Conservation (phyloP, 371 early-diverging fungal genomes). For the Mucor saturninus region DNA sequence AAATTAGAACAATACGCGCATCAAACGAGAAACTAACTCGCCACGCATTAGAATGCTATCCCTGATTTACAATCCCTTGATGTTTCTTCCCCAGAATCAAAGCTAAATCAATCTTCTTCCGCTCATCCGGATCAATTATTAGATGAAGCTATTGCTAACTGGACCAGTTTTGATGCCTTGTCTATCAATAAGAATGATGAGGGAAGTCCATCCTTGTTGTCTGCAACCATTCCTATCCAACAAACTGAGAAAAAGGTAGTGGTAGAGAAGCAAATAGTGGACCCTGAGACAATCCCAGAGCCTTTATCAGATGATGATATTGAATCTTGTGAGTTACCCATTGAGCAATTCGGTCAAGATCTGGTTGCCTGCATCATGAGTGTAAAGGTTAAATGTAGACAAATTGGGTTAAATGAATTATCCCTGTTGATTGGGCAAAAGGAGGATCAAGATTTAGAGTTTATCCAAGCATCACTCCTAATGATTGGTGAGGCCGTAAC, state of each 20-base stretch:
- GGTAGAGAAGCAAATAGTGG: constrained; percentile 16
- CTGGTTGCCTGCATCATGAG: constrained; percentile 58
- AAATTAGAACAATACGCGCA: too few relatives aligned
- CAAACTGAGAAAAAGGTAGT: not conserved
- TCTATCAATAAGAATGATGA: constrained; percentile 12
- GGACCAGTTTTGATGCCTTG: constrained; percentile 34
- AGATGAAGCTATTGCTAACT: constrained; percentile 28
- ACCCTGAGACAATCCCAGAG: constrained; percentile 45
- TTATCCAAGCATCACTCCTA: constrained; percentile 63
- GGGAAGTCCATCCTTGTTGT: constrained; percentile 22
- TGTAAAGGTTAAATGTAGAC: constrained; percentile 56
- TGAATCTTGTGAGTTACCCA: constrained; percentile 48
- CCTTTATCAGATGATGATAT: constrained; percentile 54
- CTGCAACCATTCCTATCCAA: constrained; percentile 18
- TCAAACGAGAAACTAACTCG: not conserved
- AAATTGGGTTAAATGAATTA: constrained; percentile 47
- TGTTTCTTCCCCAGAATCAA: not conserved
- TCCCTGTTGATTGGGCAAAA: constrained; percentile 7
- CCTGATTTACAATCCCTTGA: constrained; percentile 11
- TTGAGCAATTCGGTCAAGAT: constrained; percentile 57
- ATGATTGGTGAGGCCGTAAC: constrained; percentile 63
- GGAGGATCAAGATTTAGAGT: constrained; percentile 15
- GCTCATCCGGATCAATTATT: constrained; percentile 18
- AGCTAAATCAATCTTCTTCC: not conserved
- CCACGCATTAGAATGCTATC: not conserved